Evolutionary conservation across 257 asterid species (phyloP), one percentile per base, ranked within the genome.

Genomic region (Nicotiana benthamiana): DNA sequence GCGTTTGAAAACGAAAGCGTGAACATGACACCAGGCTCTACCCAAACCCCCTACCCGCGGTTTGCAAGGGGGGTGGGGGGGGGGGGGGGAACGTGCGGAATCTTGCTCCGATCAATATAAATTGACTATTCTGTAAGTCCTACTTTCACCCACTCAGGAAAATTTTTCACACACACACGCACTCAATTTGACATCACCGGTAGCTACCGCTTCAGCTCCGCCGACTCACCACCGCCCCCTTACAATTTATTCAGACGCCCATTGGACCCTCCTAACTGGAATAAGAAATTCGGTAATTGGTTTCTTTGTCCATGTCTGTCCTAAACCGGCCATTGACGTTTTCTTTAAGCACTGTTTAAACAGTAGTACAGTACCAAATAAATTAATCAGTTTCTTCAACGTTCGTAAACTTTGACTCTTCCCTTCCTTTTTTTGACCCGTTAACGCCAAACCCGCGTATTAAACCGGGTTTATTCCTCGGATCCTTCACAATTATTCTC

Each of bases 391-490:
- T 74, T 74, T 48, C 34, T 48, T 46, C 79, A 48, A 74, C 79
- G 48, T 74, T 48, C 9, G 77, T 70, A 20, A 12, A 70, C 77
- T 70, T 40, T 17, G 9, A 70, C 59, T 70, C 22, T 43, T 70
- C 34, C 54, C 57, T 40, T 68, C 4, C 17, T 5, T 64, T 64
- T 20, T 60, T 84, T 87, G 85, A 84, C 85, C 87, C 87, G 87
- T 66, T 30, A 53, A 9, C 3, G 84, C 9, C 28, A 15, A 84
- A 68, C 90, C 91, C 51, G 46, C 16, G 52, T 79, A 15, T 26
- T 59, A 51, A 43, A 74, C 74, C 88, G 92, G 92, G 85, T 83
- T 88, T 81, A 79, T 79, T 79, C 18, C 54, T 72, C 84, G 93
- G 87, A 79, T 87, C 67, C 67, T 77, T 62, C 72, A 57, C 59